Evolutionary conservation across 169 alveolate genomes (phyloP), one percentile per base, ranked within the genome.

Genomic region (Cryptosporidium sp.): DNA sequence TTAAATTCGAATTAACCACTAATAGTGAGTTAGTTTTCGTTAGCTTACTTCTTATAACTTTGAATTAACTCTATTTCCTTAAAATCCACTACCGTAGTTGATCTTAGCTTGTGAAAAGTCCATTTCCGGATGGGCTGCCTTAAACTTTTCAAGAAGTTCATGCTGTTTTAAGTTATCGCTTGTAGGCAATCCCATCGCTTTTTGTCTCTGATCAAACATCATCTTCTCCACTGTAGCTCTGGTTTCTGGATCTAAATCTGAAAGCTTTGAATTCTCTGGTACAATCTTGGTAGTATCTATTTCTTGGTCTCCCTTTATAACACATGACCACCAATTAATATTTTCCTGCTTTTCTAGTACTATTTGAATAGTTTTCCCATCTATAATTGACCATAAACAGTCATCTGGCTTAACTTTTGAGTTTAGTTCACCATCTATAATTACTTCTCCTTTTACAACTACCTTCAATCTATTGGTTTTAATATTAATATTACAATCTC

Each of bases 281-380:
- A 97, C 99, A 56, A 98, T 96, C 91, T 97, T 98, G 86, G 96
- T 94, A 39, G 99, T 98, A 92, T 98, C 98, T 84, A 98, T 98
- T 92, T 97, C 98, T 1, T 96, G 94, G 89, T 96, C 98, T 18
- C 99, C 99, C 75, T 95, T 96, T 53, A 97, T 85, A 9, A 96
- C 99, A 35, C 99, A 94, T 26, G 97, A 87, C 99, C 99, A 98
- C 99, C 99, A 98, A 71, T 96, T 94, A 97, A 95, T 95, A 16
- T 85, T 92, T 85, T 97, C 98, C 53, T 86, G 91, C 91, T 98
- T 98, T 62, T 96, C 99, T 42, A 98, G 87, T 37, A 96, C 94
- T 23, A 98, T 84, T 61, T 95, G 96, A 21, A 97, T 92, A 14
- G 94, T 92, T 70, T 92, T 93, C 37, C 95, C 95, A 69, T 97